phyloP scores from a whole-genome alignment of 805 yeast species.

The Wilhelminamyces savonicus region DNA sequence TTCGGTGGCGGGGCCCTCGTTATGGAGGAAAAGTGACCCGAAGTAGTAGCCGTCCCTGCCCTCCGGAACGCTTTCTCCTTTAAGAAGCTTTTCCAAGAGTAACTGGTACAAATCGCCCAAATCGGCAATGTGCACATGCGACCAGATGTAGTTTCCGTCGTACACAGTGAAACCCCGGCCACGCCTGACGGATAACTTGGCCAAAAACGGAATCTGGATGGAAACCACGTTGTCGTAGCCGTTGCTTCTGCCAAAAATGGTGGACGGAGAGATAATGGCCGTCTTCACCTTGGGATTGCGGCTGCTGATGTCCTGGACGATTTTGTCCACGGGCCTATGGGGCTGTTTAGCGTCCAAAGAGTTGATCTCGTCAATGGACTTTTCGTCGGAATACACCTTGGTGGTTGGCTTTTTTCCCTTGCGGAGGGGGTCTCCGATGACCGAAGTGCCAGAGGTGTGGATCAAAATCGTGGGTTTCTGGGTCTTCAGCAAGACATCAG shows the following conservation, averaged over 20 bases:
- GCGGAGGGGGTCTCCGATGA: conserved; percentile 16
- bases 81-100: conserved; percentile 15
- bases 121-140: conserved; percentile 28
- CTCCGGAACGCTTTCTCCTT: conserved; percentile 15
- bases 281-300: conserved; percentile 22
- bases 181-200: conserved; percentile 9
- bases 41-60: conserved; percentile 31
- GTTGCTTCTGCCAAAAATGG: conserved; percentile 24
- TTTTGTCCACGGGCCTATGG: conserved; percentile 25
- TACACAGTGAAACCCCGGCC: conserved; percentile 19
- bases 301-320: conserved; percentile 20
- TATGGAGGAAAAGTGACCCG: conserved; percentile 11
- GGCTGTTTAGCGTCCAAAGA: conserved; percentile 19
- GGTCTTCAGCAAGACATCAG: conserved; percentile 9
- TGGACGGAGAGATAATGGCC: conserved; percentile 26
- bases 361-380: conserved; percentile 19
- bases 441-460: conserved; percentile 32
- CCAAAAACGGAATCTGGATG: conserved; percentile 22
- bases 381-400: conserved; percentile 16
- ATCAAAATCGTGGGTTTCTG: conserved; percentile 16
- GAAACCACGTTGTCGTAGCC: conserved; percentile 25
- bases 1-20: conserved; percentile 5
- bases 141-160: conserved; percentile 28
- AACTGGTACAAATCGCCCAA: conserved; percentile 22
- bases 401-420: conserved; percentile 9